Percentiles rank a stretch among this genome's conserved stretches.
phyloP scores from a whole-genome alignment of 495 filamentous ascomycete genomes.

The Hypoxylon perforatum region DNA sequence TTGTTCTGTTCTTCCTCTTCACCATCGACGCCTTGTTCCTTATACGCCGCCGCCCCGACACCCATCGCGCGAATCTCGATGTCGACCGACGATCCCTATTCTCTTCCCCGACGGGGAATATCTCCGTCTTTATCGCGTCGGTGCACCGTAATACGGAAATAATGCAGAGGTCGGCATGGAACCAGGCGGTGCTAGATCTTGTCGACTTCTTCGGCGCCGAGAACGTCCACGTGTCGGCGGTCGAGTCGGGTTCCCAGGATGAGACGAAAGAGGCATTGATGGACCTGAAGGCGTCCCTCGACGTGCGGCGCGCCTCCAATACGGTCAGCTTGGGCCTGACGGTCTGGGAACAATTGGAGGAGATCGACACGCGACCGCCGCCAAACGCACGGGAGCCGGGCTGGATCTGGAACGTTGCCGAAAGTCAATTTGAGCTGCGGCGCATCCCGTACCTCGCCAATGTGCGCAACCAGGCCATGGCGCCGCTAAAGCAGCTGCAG shows the following conservation, averaged over 20 bases:
- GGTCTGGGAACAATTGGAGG: conserved; percentile 66
- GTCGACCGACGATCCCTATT: conserved; percentile 25
- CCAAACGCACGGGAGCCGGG: conserved; percentile 52
- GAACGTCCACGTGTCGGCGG: conserved; percentile 76
- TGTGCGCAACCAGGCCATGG: conserved; percentile 70
- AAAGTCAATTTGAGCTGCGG: conserved; percentile 64
- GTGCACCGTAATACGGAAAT: conserved; percentile 74
- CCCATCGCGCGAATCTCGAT: conserved; percentile 33
- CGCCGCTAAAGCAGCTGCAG: conserved; percentile 51
- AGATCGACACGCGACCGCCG: conserved; percentile 56
- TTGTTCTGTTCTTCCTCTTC: conserved; percentile 46
- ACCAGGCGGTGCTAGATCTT: conserved; percentile 64
- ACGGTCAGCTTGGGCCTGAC: conserved; percentile 65
- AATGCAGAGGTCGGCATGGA: conserved; percentile 70
- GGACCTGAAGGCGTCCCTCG: conserved; percentile 66
- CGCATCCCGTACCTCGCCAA: conserved; percentile 76
- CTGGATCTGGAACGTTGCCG: conserved; percentile 68
- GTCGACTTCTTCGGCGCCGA: conserved; percentile 63
- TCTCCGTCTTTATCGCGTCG: conserved; percentile 69
- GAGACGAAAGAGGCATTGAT: conserved; percentile 69
- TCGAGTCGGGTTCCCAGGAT: conserved; percentile 76
- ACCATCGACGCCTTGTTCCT: conserved; percentile 42
- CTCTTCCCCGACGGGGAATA: conserved; percentile 31
- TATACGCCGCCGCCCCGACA: conserved; percentile 42
- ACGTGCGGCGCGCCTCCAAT: conserved; percentile 60